These are phyloP conservation scores for Boletus sp. DNA, from an alignment of 768 basidiomycete genomes.

Conservation along the genomic window DNA sequence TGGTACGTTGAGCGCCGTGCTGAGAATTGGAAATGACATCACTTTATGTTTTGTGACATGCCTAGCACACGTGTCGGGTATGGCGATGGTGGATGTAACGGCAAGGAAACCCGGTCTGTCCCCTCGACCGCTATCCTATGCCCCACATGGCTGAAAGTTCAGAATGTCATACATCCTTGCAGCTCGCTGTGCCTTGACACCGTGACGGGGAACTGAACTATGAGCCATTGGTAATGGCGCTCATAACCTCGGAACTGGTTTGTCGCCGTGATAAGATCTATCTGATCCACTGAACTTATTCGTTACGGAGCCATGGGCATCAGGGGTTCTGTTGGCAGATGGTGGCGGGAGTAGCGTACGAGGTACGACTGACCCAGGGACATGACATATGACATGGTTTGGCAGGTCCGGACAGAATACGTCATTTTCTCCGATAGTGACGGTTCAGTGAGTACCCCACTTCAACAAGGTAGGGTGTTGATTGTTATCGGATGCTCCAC, in stretches of 20 bases:
- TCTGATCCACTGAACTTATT: background rate
- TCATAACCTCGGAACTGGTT: background rate
- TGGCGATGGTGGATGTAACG: background rate
- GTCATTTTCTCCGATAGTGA: background rate
- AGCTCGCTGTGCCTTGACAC: background rate
- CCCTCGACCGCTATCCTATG: background rate
- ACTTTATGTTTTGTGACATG: slow-evolving; percentile 5
- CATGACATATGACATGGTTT: background rate
- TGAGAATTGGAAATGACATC: slow-evolving; percentile 4
- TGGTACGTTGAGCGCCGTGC: background rate
- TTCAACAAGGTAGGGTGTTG: background rate
- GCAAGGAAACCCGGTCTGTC: background rate
- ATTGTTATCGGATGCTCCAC: slow-evolving; percentile 1
- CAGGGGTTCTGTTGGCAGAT: background rate
- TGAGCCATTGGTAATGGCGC: background rate
- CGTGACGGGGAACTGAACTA: background rate
- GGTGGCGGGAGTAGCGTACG: background rate
- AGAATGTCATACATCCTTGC: background rate
- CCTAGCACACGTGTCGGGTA: slow-evolving; percentile 9
- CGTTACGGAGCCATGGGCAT: background rate
- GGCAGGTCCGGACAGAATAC: background rate
- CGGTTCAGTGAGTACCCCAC: background rate
- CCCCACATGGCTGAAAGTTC: background rate
- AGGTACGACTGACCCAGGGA: background rate
- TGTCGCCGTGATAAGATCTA: background rate